Percentiles rank a stretch among this genome's conserved stretches.
These are phyloP conservation scores for Pyrrhoderma lamaoense DNA, from an alignment of 1,284 basidiomycete genomes.

Conservation along the genomic window DNA sequence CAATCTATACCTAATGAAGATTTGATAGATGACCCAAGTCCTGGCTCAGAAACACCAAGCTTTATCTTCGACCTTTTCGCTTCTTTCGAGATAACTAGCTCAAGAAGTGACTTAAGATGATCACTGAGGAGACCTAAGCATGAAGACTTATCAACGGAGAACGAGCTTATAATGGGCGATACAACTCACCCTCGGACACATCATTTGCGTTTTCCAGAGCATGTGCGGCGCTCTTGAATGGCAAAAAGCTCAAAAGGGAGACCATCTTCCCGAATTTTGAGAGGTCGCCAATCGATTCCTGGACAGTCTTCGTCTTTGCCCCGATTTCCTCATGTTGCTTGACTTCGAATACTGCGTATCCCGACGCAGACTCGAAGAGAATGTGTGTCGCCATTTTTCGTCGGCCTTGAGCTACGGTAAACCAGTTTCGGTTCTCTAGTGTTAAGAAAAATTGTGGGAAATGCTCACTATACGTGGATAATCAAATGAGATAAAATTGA, in stretches of 20 bases:
- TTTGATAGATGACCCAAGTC: constrained; percentile 79
- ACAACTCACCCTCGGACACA: constrained; percentile 80
- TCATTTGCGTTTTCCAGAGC: constrained; percentile 97
- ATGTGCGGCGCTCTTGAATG: constrained; percentile 93
- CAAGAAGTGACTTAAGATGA: constrained; percentile 80
- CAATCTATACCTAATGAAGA: constrained; percentile 73
- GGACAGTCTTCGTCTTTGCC: constrained; percentile 73
- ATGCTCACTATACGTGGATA: too few species aligned
- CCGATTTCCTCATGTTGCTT: constrained; percentile 89
- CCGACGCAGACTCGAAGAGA: constrained; percentile 92
- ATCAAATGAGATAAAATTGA: too few species aligned
- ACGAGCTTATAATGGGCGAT: not conserved
- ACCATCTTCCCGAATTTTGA: constrained; percentile 95
- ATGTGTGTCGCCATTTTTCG: constrained; percentile 71
- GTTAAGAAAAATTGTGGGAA: too few species aligned
- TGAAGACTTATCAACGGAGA: too few species aligned
- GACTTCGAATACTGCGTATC: constrained; percentile 91
- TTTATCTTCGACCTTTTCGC: constrained; percentile 78
- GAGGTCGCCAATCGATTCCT: constrained; percentile 82
- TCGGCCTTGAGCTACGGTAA: too few species aligned
- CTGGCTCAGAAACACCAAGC: constrained; percentile 79
- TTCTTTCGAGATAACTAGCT: constrained; percentile 79
- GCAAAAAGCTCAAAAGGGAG: constrained; percentile 84
- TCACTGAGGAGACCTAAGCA: constrained; percentile 76
- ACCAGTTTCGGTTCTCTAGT: too few species aligned